Evolutionary conservation across 2,329 filamentous ascomycete genomes (phyloP), one percentile per base, ranked within the genome.

Genomic region (Samsoniella hepiali): DNA sequence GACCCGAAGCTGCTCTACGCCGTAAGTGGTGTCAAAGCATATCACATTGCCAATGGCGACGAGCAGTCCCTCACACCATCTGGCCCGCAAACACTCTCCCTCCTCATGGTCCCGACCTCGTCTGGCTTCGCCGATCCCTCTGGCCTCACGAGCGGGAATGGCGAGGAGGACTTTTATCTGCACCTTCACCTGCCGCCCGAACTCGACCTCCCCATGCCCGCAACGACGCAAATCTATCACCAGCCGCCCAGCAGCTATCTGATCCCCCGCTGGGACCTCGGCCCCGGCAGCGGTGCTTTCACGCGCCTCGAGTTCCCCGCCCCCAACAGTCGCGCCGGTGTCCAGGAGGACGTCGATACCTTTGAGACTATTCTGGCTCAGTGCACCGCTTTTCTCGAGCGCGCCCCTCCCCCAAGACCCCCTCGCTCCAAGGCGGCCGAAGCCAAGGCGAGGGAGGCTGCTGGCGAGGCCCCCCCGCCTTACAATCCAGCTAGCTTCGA

Each of bases 291-390:
- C 67, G 93, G 93, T 65, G 91, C 93, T 22, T 98, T 98, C 73
- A 97, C 94, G 27, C 85, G 93, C 63, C 92, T 99, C 72, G 90
- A 97, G 73, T 98, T 99, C 69, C 93, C 93, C 0, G 74, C 82
- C 3, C 79, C 90, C 31, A 91, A 91, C 27, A 87, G 82, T 65
- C 88, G 91, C 40, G 81, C 84, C 40, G 89, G 91, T 32, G 85
- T 91, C 1, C 93, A 97, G 75, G 93, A 98, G 74, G 94, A 97
- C 74, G 83, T 96, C 49, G 93, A 97, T 73, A 98, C 94, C 0
- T 98, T 97, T 72, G 94, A 98, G 80, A 97, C 94, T 3, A 98
- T 98, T 67, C 83, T 98, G 58, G 94, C 94, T n/a, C 93, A 98
- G 77, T 98, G 94, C 76, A 98, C 94, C 2, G 91, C 94, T 2